These are phyloP conservation scores for Phalaenopsis aphrodite DNA, from an alignment of 106 monocot genomes.

Conservation along the genomic window DNA sequence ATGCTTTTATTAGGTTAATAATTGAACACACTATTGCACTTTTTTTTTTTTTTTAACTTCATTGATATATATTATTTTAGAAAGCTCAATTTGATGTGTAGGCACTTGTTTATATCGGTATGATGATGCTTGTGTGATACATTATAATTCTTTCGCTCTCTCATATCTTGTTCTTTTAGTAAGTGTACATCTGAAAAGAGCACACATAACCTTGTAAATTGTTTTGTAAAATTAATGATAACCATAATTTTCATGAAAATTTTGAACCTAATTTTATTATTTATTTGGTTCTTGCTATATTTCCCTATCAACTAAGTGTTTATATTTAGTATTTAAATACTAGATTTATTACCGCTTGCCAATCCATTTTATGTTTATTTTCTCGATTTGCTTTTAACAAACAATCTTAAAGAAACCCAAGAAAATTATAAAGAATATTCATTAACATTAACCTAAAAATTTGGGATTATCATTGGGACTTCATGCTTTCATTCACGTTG, in stretches of 20 bases:
- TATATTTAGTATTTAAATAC: not conserved
- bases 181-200: not conserved
- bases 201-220: not conserved
- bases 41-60: not conserved
- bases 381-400: not conserved
- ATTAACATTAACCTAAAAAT: too few species aligned
- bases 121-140: not conserved
- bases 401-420: too few species aligned
- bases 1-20: not conserved
- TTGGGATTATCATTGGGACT: too few species aligned
- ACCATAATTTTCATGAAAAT: not conserved
- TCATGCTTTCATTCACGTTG: too few species aligned
- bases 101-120: not conserved
- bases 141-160: not conserved
- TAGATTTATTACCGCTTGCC: not conserved
- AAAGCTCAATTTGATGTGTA: not conserved
- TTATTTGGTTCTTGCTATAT: not conserved
- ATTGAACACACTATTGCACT: not conserved
- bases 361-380: not conserved
- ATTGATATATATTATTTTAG: not conserved
- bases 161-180: not conserved
- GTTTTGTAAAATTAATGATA: not conserved
- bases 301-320: not conserved
- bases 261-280: not conserved
- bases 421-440: too few species aligned